These are phyloP conservation scores for Epichloe coenophiala DNA, from an alignment of 2,329 filamentous ascomycete genomes.

Conservation along the genomic window DNA sequence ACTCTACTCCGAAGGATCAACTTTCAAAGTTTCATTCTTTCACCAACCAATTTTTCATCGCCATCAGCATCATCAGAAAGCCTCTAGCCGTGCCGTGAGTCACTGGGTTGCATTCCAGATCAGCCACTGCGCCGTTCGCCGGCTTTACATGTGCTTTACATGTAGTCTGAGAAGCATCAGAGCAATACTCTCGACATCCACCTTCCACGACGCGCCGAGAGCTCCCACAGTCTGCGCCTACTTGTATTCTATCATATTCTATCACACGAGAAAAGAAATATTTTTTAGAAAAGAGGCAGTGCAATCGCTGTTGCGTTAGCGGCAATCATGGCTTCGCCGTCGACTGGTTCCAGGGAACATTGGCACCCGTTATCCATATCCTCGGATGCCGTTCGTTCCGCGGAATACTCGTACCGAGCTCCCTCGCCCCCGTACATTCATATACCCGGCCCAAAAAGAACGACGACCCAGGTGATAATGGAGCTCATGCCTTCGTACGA, in stretches of 20 bases:
- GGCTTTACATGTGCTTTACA: no score
- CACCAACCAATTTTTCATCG: no score
- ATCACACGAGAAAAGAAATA: neutral
- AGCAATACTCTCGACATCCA: no score
- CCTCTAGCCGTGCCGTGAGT: no score
- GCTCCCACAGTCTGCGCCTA: no score
- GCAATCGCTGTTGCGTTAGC: neutral
- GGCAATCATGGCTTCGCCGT: neutral
- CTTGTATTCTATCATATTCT: neutral
- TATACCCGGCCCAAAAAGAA: constrained; percentile 15
- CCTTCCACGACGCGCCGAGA: no score
- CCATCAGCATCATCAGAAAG: no score
- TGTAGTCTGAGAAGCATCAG: no score
- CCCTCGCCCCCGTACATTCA: constrained; percentile 31
- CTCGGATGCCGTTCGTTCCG: constrained; percentile 12
- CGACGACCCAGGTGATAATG: constrained; percentile 8
- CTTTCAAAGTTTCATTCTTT: no score
- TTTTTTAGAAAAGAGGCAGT: neutral
- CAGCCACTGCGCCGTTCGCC: no score
- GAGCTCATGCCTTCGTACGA: constrained; percentile 27
- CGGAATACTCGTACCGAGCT: constrained; percentile 22
- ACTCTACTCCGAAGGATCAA: no score
- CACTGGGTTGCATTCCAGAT: no score
- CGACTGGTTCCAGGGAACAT: neutral
- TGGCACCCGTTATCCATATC: constrained; percentile 4